Evolutionary conservation across 208 protist genomes (phyloP).

Genomic region (Acanthamoeba lenticulata): DNA sequence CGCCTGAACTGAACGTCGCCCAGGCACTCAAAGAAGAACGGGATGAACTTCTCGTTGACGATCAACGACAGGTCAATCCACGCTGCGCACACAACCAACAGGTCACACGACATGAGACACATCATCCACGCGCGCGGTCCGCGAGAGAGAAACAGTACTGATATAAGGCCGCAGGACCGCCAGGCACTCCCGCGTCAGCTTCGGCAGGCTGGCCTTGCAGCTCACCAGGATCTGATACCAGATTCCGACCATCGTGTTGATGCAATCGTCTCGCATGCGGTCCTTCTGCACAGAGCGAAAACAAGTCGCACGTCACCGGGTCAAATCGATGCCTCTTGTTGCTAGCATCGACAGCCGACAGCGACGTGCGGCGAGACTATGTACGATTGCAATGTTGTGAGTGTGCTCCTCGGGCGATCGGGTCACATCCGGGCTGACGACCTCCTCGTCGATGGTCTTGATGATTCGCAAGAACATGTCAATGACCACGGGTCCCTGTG

Average conservation of each 20-base stretch:
- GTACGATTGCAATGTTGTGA: conserved; percentile 77
- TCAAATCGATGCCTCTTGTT: not conserved
- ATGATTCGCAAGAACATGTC: conserved; percentile 79
- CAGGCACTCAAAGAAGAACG: conserved; percentile 75
- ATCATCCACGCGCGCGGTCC: not conserved
- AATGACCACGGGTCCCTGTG: conserved; percentile 29
- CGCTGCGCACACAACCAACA: not conserved
- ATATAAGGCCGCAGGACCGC: conserved; percentile 75
- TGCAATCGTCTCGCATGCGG: conserved; percentile 72
- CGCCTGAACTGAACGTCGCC: conserved; percentile 30
- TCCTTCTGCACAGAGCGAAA: conserved; percentile 70
- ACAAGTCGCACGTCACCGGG: not conserved
- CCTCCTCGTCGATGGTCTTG: conserved; percentile 77
- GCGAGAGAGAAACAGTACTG: not conserved
- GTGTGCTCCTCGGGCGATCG: conserved; percentile 71
- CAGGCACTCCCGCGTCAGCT: conserved; percentile 71
- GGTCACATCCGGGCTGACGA: conserved; percentile 69
- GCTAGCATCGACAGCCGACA: not conserved
- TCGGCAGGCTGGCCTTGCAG: not conserved
- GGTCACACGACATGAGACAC: not conserved
- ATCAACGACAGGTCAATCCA: conserved; percentile 80
- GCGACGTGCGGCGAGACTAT: not conserved
- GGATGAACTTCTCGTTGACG: conserved; percentile 79
- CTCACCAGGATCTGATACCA: conserved; percentile 75
- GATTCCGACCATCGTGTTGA: conserved; percentile 69